Evolutionary conservation across 805 yeast genomes (phyloP).

Genomic region (Saccharomycopsis lassenensis): DNA sequence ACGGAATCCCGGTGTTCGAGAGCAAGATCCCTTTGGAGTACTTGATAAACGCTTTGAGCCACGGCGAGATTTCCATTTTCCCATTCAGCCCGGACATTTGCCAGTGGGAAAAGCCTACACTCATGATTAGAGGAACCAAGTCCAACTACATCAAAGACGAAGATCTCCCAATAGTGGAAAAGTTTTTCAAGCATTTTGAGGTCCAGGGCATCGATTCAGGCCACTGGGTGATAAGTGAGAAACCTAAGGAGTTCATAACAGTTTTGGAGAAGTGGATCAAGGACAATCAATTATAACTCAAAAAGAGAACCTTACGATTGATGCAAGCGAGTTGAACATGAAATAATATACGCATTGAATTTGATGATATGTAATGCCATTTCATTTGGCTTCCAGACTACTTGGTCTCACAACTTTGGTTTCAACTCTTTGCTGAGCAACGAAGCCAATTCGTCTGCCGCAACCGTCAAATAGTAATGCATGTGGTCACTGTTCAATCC

Average conservation of each 20-base stretch:
- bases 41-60: conserved; percentile 54
- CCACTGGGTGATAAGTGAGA: conserved; percentile 88
- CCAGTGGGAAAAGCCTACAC: conserved; percentile 59
- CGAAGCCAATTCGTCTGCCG: conserved; percentile 74
- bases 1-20: conserved; percentile 21
- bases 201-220: conserved; percentile 71
- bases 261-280: conserved; percentile 54
- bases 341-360: too few species aligned
- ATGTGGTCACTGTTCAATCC: conserved; percentile 44
- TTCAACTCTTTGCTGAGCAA: conserved; percentile 29
- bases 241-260: conserved; percentile 64
- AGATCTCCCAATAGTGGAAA: conserved; percentile 57
- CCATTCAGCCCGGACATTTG: conserved; percentile 47
- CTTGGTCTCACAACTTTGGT: conserved; percentile 4
- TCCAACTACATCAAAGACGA: conserved; percentile 81
- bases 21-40: conserved; percentile 63
- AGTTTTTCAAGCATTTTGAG: conserved; percentile 69
- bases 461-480: conserved; percentile 57
- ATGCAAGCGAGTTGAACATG: too few species aligned
- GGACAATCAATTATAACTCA: too few species aligned
- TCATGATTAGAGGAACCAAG: conserved; percentile 70
- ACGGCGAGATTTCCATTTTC: conserved; percentile 64
- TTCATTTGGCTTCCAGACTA: background rate
- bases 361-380: too few species aligned
- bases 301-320: too few species aligned